phyloP scores from a whole-genome alignment of 202 grass and related monocot species.

The Panicum hallii region DNA sequence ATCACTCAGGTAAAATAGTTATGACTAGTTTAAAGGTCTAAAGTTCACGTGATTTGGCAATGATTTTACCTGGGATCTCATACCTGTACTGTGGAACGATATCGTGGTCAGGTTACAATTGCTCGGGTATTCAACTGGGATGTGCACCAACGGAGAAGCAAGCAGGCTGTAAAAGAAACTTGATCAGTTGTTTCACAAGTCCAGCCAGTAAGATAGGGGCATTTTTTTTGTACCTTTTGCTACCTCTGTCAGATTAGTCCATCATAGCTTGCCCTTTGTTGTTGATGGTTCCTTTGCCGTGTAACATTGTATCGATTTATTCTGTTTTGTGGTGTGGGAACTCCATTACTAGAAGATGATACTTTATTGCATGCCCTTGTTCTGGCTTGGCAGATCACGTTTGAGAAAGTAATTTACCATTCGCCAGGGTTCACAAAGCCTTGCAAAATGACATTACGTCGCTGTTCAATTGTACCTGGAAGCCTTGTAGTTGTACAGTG shows the following conservation, averaged over 20 bases:
- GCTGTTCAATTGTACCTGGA: too few species aligned
- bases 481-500: too few species aligned
- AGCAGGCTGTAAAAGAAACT: conserved; percentile 64
- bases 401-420: background rate
- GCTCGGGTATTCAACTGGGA: conserved; percentile 99
- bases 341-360: conserved; percentile 14
- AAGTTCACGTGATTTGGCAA: background rate
- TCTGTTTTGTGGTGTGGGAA: conserved; percentile 41
- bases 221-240: conserved; percentile 39
- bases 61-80: background rate
- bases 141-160: conserved; percentile 94
- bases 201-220: conserved; percentile 9
- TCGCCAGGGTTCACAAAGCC: background rate
- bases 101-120: conserved; percentile 72
- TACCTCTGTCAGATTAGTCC: conserved; percentile 25
- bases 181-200: conserved; percentile 44
- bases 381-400: conserved; percentile 12
- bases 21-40: background rate
- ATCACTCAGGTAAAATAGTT: conserved; percentile 78
- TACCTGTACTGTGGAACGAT: conserved; percentile 20
- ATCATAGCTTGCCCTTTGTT: conserved; percentile 3
- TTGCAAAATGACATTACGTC: too few species aligned
- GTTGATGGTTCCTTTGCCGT: conserved; percentile 17
- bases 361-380: background rate
- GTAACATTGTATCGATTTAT: conserved; percentile 45